Base-by-base conservation (phyloP, 441 rosid species). In the Aleurites moluccanus region DNA sequence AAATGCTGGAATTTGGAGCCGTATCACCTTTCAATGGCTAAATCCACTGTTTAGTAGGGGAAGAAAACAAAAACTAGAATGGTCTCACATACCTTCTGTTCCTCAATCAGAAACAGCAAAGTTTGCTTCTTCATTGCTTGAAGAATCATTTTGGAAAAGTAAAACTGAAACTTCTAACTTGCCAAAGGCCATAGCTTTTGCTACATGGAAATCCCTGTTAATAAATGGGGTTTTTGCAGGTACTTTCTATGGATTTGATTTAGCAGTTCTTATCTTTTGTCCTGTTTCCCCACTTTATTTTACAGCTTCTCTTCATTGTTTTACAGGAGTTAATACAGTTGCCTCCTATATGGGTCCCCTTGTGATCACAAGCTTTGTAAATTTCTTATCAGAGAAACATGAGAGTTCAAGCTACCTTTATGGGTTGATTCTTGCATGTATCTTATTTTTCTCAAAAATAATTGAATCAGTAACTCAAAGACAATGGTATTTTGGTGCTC, bases 401-500 rank as follows among this genome's bases (percentile, higher is more conserved):
- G 85, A 84, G 35, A 72, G 68, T 65, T 81, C 83, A 44, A 80
- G 84, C 78, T 75, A 80, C 72, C 76, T 9, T 16, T 70, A 85
- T 20, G 94, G 93, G 6, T 11, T 88, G 77, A 27, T 83, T 76
- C 90, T 90, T 23, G 90, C 92, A 0, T 80, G 78, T 59, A 68
- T 86, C 78, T 89, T 92, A 82, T 88, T 92, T 80, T 18, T 85
- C 23, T 76, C 95, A 1, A 90, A 92, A 83, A 88, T 85, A 27
- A 83, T 80, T 4, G 94, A 92, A 77, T 87, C 93, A 6, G 69
- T 90, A 57, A 82, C 88, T 57, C 90, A 90, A 75, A 56, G 93
- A 52, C 90, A 86, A 52, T 88, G 94, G 94, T 90, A 90, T 73
- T 90, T 90, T 40, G 94, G 94, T 44, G 90, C 94, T 61, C 90